These are phyloP conservation scores for Daldinia bambusicola DNA, from an alignment of 495 filamentous ascomycete species.

Conservation along the genomic window DNA sequence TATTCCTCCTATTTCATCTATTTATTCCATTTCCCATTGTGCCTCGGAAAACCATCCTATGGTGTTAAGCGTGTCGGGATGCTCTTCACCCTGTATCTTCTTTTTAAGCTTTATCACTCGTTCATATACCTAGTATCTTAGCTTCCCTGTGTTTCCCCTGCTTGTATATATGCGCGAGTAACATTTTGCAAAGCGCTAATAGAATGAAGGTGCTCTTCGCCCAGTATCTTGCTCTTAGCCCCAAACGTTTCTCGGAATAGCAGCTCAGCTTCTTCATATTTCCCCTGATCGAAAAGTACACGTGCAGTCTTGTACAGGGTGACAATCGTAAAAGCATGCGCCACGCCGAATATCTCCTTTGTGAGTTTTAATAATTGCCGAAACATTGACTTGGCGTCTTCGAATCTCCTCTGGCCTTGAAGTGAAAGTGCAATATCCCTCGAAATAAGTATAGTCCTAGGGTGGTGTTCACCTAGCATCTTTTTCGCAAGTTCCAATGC, in stretches of 20 bases:
- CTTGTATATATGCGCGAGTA: no score
- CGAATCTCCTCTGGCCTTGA: neutral
- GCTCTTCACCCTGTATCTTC: constrained; percentile 17
- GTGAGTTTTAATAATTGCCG: constrained; percentile 20
- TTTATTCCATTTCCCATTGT: neutral
- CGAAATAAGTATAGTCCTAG: no score
- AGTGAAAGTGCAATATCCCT: neutral
- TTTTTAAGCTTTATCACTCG: constrained; percentile 20
- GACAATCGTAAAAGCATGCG: constrained; percentile 20
- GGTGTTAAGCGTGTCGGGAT: neutral
- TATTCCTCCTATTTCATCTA: neutral
- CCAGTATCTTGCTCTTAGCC: constrained; percentile 16
- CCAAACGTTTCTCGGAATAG: constrained; percentile 30
- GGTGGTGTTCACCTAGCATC: constrained; percentile 21
- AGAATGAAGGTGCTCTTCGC: constrained; percentile 21
- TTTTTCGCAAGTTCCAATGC: constrained; percentile 21
- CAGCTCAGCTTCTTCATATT: constrained; percentile 34
- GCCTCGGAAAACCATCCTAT: neutral
- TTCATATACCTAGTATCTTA: constrained; percentile 29
- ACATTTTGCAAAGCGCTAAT: neutral
- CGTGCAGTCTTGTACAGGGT: constrained; percentile 27
- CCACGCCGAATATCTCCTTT: constrained; percentile 21
- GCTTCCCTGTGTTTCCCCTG: constrained; percentile 35
- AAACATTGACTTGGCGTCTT: neutral
- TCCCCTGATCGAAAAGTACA: constrained; percentile 18